phyloP scores from a whole-genome alignment of 2,329 filamentous ascomycete species.

The Scytalidium lignicola region DNA sequence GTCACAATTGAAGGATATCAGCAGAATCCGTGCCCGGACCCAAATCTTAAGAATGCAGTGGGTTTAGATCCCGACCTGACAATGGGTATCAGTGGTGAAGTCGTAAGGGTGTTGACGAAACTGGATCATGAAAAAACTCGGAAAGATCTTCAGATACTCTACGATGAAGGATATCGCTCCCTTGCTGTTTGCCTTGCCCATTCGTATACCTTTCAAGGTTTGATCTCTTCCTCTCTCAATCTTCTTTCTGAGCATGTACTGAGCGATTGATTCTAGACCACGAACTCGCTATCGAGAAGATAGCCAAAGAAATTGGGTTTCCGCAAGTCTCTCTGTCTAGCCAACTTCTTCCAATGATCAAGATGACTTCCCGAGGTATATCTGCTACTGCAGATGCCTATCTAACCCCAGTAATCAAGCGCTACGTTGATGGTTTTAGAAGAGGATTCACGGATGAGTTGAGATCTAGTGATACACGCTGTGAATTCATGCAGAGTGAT shows the following conservation, averaged over 20 bases:
- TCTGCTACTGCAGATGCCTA: constrained; percentile 65
- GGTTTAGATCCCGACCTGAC: constrained; percentile 43
- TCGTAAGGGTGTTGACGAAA: constrained; percentile 56
- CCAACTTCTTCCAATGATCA: constrained; percentile 66
- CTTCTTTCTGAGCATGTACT: not conserved
- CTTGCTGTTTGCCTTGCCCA: constrained; percentile 65
- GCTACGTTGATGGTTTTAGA: constrained; percentile 60
- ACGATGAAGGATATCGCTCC: constrained; percentile 53
- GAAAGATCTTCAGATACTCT: constrained; percentile 48
- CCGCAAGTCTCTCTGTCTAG: constrained; percentile 59
- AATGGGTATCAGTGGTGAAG: constrained; percentile 58
- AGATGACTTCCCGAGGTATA: constrained; percentile 58
- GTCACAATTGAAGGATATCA: constrained; percentile 68
- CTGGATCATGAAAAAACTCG: constrained; percentile 38
- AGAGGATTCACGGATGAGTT: constrained; percentile 58
- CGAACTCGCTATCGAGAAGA: constrained; percentile 53
- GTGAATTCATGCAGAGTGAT: constrained; percentile 54
- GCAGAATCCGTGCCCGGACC: constrained; percentile 58
- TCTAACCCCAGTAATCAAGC: constrained; percentile 60
- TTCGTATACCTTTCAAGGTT: constrained; percentile 60
- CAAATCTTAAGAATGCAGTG: constrained; percentile 53
- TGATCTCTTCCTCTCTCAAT: constrained; percentile 40
- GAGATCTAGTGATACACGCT: constrained; percentile 49
- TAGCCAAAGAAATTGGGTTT: constrained; percentile 60
- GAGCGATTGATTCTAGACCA: constrained; percentile 44